Evolutionary conservation across 345 rosid genomes (phyloP).

Genomic region (Rhodamnia argentea): DNA sequence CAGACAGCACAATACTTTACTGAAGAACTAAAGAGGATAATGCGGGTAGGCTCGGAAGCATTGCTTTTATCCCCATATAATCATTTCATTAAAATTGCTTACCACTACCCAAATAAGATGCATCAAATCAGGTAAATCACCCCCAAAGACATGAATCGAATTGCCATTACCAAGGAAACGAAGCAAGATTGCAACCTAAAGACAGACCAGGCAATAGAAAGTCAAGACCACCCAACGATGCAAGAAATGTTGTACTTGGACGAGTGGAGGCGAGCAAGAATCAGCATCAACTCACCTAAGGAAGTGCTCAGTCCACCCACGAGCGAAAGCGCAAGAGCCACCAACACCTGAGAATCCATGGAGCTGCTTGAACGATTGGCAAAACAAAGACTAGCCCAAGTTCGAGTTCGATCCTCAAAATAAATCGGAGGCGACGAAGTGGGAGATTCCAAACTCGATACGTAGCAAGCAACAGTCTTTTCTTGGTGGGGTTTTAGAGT

Average conservation of each 20-base stretch:
- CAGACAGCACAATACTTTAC: not conserved
- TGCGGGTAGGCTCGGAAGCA: not conserved
- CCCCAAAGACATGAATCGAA: not conserved
- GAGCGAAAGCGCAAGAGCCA: conserved; percentile 51
- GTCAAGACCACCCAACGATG: not conserved
- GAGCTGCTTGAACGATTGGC: not conserved
- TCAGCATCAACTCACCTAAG: conserved; percentile 24
- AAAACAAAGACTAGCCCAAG: not conserved
- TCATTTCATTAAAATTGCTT: not conserved
- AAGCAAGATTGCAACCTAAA: not conserved
- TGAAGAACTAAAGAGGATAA: not conserved
- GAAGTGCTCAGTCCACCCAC: conserved; percentile 73
- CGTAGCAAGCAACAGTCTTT: not conserved
- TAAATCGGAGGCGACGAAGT: not conserved
- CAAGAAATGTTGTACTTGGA: not conserved
- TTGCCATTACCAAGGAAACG: not conserved
- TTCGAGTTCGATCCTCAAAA: not conserved
- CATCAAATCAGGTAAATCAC: not conserved
- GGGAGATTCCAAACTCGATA: not conserved
- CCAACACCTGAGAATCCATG: conserved; percentile 77
- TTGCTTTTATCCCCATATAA: not conserved
- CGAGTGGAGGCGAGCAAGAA: not conserved
- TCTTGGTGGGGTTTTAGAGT: not conserved
- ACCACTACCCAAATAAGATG: too few relatives aligned
- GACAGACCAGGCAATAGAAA: not conserved